Evolutionary conservation across 331 rosid genomes (phyloP).

Genomic region (Quercus tomentella): DNA sequence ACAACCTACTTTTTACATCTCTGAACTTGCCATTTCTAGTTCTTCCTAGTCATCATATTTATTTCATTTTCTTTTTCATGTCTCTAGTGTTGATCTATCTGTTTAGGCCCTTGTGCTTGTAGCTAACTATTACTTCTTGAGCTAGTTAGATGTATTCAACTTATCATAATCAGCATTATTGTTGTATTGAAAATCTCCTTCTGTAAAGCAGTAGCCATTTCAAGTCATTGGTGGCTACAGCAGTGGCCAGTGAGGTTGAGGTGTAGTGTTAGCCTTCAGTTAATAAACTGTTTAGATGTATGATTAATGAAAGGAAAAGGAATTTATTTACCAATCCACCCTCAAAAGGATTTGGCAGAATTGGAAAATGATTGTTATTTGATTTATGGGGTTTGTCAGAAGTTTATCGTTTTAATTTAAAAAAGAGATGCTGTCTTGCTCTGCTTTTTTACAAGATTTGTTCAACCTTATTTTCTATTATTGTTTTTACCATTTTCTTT

Average conservation of each 20-base stretch:
- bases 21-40: not conserved
- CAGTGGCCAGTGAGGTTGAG: not conserved
- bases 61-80: slow-evolving; percentile 2
- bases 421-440: not conserved
- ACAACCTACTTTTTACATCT: not conserved
- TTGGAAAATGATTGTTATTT: not conserved
- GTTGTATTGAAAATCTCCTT: not conserved
- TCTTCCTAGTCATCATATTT: not conserved
- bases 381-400: not conserved
- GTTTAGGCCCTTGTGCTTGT: not conserved
- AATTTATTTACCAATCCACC: not conserved
- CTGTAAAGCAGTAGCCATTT: not conserved
- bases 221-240: not conserved
- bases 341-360: not conserved
- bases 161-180: not conserved
- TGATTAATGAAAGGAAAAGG: not conserved
- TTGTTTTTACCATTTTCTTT: not conserved
- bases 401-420: not conserved
- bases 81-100: slow-evolving; percentile 13
- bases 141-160: not conserved
- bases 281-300: not conserved
- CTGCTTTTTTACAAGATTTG: not conserved
- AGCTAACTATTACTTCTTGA: not conserved
- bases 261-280: not conserved
- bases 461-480: not conserved